Evolutionary conservation across 2,329 filamentous ascomycete species (phyloP), one percentile per base, ranked within the genome.

Genomic region (Penicillium vulpinum): DNA sequence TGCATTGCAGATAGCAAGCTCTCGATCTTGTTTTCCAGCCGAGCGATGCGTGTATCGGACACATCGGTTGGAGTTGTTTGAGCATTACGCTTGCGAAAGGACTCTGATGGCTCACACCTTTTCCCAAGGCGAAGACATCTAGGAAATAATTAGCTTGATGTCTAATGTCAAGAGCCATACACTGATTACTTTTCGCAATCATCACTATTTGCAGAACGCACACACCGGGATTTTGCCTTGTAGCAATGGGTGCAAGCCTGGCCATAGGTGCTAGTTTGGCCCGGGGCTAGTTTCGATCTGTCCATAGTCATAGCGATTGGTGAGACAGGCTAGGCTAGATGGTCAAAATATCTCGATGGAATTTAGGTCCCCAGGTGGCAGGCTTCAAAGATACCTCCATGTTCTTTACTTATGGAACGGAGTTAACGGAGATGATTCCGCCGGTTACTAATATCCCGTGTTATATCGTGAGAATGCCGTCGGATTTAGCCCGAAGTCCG

Each of bases 81-180:
- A 16, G 52, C 56, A 60, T 65, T 66, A 18, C 71, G 68, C 48
- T 62, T 67, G 52, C 73, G 74, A 58, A 68, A 47, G 24, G 70
- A 71, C 18, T 73, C 70, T 31, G 73, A 72, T 31, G 70, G 67
- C 48, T 70, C 62, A 53, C 74, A 76, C 7, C 59, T 47, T 59
- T 73, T 75, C 33, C 63, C 67, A 7, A 76, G 72, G 44, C 73
- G 71, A n/a, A 70, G 51, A 40, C 73, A 77, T 63, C 74, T 71
- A 38, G 10, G 18, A 50, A 35, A 47, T 24, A 29, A 24, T 18
- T 31, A 72, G 52, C 26, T 28, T 28, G 2, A 6, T 28, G 26
- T 28, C 26, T 8, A 28, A 28, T 6, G 9, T 6, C 26, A 28
- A 28, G 7, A 28, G 6, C 9, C 9, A 2, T 6, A 8, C 9